These are phyloP conservation scores for Datura wrightii DNA, from an alignment of 257 asterid genomes.

Conservation along the genomic window DNA sequence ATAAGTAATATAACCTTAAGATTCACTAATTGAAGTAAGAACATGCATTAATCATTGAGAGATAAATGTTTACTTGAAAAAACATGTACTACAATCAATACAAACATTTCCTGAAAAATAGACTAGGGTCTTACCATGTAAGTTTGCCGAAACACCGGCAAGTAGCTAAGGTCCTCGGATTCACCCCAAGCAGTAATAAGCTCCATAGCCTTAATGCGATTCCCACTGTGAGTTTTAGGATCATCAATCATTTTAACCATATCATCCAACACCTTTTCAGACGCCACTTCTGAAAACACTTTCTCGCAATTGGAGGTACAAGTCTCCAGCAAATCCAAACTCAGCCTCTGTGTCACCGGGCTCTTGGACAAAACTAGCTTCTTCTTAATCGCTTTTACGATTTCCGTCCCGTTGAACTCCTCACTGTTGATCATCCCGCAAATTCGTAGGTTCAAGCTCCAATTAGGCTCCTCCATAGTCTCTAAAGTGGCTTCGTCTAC, in stretches of 20 bases:
- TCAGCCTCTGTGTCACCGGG: conserved; percentile 52
- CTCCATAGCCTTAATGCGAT: conserved; percentile 73
- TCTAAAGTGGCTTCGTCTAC: conserved; percentile 92
- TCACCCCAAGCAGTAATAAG: conserved; percentile 93
- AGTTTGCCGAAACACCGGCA: conserved; percentile 87
- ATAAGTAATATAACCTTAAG: not conserved
- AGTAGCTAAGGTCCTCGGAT: conserved; percentile 76
- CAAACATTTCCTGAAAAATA: not conserved
- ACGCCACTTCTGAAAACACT: conserved; percentile 88
- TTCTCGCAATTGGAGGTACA: conserved; percentile 91
- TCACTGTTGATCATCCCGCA: conserved; percentile 77
- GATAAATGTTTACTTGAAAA: not conserved
- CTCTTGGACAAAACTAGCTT: conserved; percentile 61
- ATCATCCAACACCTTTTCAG: conserved; percentile 90
- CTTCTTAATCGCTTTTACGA: conserved; percentile 77
- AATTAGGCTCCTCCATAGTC: conserved; percentile 67
- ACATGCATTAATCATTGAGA: not conserved
- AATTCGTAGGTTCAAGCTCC: conserved; percentile 95
- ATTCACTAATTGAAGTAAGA: not conserved
- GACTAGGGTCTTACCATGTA: conserved; percentile 54
- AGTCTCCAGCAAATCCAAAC: conserved; percentile 81
- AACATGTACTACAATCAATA: not conserved
- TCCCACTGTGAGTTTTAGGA: conserved; percentile 68
- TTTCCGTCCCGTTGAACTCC: conserved; percentile 74
- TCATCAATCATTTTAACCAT: conserved; percentile 87